Conservation (phyloP, 768 basidiomycete species). For the Collybiopsis confluens region DNA sequence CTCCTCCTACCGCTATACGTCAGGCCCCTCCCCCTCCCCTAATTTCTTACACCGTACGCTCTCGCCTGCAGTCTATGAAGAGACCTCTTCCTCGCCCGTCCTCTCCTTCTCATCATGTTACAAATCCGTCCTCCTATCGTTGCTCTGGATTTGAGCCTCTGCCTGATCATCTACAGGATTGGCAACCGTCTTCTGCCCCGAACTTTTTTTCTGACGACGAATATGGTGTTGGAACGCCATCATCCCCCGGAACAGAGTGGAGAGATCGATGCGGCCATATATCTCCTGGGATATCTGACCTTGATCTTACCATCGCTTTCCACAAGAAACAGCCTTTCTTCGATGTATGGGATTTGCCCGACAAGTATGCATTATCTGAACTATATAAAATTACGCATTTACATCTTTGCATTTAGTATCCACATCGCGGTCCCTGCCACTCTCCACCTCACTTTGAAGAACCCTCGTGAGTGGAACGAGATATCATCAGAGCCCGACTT, state of each 20-base stretch:
- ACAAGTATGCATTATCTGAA: background rate
- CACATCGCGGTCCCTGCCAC: constrained; percentile 7
- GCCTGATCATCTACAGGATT: constrained; percentile 5
- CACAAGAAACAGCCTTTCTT: constrained; percentile 10
- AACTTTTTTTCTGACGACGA: constrained; percentile 1
- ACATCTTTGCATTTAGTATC: background rate
- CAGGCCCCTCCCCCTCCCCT: constrained; percentile 8
- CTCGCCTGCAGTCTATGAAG: background rate
- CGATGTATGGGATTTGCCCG: constrained; percentile 8
- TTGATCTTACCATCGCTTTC: constrained; percentile 4
- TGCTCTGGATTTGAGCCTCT: constrained; percentile 6
- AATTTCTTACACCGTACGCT: background rate
- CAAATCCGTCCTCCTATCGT: background rate
- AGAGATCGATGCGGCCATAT: constrained; percentile 2
- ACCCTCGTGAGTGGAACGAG: constrained; percentile 1
- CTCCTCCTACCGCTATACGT: background rate
- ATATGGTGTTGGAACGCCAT: background rate
- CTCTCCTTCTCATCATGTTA: background rate
- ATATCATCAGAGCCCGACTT: constrained; percentile 6
- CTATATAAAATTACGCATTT: background rate
- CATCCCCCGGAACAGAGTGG: background rate
- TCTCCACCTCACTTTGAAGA: background rate
- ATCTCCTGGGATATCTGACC: constrained; percentile 3
- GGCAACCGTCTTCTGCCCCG: constrained; percentile 2
- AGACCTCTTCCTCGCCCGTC: background rate